Evolutionary conservation across 768 basidiomycete species (phyloP).

Genomic region (Mycena filopes): DNA sequence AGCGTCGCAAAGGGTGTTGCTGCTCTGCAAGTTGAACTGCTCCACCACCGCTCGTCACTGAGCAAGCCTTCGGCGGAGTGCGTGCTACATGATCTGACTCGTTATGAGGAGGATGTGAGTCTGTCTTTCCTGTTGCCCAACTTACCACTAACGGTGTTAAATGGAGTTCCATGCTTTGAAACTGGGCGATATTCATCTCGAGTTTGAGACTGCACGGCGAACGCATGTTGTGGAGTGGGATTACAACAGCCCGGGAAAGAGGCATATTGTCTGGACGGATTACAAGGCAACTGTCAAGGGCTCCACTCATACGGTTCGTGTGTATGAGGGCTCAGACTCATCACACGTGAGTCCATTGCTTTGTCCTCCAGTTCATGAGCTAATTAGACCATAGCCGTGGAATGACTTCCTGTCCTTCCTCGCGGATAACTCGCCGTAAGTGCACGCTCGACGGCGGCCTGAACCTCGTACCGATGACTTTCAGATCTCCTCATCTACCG

Average conservation of each 20-base stretch:
- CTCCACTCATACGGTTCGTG: not conserved
- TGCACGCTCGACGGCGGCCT: no score
- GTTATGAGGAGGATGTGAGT: slow-evolving; percentile 4
- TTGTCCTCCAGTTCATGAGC: no score
- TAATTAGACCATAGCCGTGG: no score
- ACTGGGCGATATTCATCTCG: slow-evolving; percentile 6
- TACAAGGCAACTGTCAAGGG: slow-evolving; percentile 3
- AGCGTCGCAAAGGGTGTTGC: not conserved
- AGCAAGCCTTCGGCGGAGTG: not conserved
- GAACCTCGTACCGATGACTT: no score
- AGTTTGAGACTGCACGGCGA: not conserved
- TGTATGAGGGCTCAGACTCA: not conserved
- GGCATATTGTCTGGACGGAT: not conserved
- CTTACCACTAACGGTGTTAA: no score
- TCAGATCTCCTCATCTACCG: no score
- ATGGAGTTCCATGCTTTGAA: slow-evolving; percentile 11
- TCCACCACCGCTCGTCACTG: not conserved
- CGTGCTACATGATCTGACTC: not conserved
- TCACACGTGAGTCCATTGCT: not conserved
- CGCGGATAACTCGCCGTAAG: no score
- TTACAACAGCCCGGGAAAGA: not conserved
- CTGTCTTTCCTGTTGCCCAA: no score
- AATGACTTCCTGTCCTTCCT: no score
- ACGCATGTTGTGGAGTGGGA: not conserved
- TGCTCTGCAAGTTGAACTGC: not conserved